Conservation (phyloP, 176 grass and related monocot genomes). For the Musa troglodytarum region DNA sequence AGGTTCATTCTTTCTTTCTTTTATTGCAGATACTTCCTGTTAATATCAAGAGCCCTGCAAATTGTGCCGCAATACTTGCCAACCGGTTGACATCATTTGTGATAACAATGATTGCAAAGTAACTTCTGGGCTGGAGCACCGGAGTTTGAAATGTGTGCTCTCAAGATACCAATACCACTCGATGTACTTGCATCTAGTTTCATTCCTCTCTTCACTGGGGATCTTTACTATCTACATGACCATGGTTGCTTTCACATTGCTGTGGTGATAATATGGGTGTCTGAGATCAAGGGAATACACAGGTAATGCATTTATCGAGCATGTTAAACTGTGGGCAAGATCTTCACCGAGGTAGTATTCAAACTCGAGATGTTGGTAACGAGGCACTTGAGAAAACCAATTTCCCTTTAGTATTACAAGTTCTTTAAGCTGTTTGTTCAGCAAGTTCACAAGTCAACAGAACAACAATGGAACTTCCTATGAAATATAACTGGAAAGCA, state of each 20-base stretch:
- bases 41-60: slow-evolving; percentile 79
- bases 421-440: no score
- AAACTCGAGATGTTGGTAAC: no score
- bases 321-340: no score
- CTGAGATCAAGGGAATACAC: slow-evolving; percentile 47
- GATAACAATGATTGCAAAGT: slow-evolving; percentile 91
- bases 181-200: background rate
- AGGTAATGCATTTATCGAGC: no score
- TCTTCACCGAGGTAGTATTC: no score
- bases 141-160: slow-evolving; percentile 40
- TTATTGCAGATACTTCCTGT: slow-evolving; percentile 48
- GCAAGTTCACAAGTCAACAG: background rate
- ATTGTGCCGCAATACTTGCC: slow-evolving; percentile 65
- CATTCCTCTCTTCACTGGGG: slow-evolving; percentile 17
- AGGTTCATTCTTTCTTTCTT: background rate
- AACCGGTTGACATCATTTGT: slow-evolving; percentile 83
- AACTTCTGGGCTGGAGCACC: slow-evolving; percentile 65
- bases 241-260: slow-evolving; percentile 24
- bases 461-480: background rate
- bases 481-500: background rate
- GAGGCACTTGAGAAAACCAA: no score
- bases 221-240: slow-evolving; percentile 42
- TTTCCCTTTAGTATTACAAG: no score
- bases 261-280: slow-evolving; percentile 48
- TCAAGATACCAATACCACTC: no score